phyloP scores from a whole-genome alignment of 129 eudicot species.

The Gnaphalium uliginosum region DNA sequence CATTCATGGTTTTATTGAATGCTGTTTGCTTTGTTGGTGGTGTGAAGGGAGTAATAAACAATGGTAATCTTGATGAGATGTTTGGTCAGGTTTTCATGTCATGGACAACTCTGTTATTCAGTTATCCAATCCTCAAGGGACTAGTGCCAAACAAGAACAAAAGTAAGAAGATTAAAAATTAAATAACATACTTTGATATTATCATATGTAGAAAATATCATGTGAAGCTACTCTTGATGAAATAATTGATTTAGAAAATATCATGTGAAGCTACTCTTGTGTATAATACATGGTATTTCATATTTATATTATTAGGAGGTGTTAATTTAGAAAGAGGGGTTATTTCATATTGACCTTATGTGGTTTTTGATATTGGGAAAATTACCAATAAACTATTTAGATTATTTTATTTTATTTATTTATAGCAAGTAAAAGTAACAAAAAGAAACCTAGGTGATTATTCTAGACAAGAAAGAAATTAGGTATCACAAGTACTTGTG shows the following conservation, averaged over 20 bases:
- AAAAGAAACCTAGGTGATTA: background rate
- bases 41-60: slow-evolving; percentile 33
- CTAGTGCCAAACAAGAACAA: slow-evolving; percentile 47
- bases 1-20: slow-evolving; percentile 50
- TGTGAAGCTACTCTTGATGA: background rate
- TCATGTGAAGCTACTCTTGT: background rate
- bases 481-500: slow-evolving; percentile 30
- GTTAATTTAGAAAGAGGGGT: too few species aligned
- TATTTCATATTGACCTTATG: too few species aligned
- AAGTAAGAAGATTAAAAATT: slow-evolving; percentile 25
- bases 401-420: too few species aligned
- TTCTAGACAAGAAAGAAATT: background rate
- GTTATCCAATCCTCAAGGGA: slow-evolving; percentile 68
- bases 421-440: background rate
- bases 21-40: slow-evolving; percentile 65
- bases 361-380: too few species aligned
- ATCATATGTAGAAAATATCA: background rate
- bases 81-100: slow-evolving; percentile 66
- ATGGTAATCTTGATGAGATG: slow-evolving; percentile 53
- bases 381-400: background rate
- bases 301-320: background rate
- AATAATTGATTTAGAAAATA: too few species aligned
- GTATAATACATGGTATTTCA: slow-evolving; percentile 15
- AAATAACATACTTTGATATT: background rate
- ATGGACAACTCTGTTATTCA: slow-evolving; percentile 43